phyloP scores from a whole-genome alignment of 139 green algal genomes.

The Coccomyxa sp. region DNA sequence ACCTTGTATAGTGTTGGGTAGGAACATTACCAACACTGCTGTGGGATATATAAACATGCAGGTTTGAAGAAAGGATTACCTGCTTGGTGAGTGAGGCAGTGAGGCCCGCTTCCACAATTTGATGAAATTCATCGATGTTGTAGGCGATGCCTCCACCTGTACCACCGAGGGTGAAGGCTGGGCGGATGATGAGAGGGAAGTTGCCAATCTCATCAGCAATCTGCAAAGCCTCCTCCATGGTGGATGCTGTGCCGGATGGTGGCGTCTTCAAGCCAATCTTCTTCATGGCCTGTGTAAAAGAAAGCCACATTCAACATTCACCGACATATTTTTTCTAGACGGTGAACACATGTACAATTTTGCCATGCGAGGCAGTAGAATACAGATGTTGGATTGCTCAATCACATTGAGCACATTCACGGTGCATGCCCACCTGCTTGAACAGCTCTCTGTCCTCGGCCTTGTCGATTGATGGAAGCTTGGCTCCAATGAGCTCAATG shows the following conservation, averaged over 20 bases:
- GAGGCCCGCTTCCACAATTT: slow-evolving; percentile 79
- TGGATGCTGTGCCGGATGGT: slow-evolving; percentile 31
- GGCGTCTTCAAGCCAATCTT: slow-evolving; percentile 76
- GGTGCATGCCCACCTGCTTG: slow-evolving; percentile 50
- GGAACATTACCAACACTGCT: neutral
- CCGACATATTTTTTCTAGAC: neutral
- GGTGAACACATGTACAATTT: too few relatives aligned
- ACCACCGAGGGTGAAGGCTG: slow-evolving; percentile 97
- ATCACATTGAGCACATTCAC: too few relatives aligned
- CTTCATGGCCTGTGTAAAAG: slow-evolving; percentile 52
- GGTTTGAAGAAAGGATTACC: slow-evolving; percentile 7
- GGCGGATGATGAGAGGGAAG: slow-evolving; percentile 97
- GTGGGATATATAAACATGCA: neutral
- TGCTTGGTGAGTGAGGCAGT: slow-evolving; percentile 90
- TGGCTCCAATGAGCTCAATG: slow-evolving; percentile 98
- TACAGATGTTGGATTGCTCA: too few relatives aligned
- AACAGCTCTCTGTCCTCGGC: slow-evolving; percentile 97
- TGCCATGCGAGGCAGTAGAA: too few relatives aligned
- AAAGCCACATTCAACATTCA: neutral
- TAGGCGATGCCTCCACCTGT: slow-evolving; percentile 98
- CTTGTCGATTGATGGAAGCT: slow-evolving; percentile 97
- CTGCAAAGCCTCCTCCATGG: slow-evolving; percentile 50
- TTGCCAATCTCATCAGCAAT: slow-evolving; percentile 61
- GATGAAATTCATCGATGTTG: slow-evolving; percentile 95
- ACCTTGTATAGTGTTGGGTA: neutral